phyloP scores from a whole-genome alignment of 331 rosid species.

The Rhamnella rubrinervis region DNA sequence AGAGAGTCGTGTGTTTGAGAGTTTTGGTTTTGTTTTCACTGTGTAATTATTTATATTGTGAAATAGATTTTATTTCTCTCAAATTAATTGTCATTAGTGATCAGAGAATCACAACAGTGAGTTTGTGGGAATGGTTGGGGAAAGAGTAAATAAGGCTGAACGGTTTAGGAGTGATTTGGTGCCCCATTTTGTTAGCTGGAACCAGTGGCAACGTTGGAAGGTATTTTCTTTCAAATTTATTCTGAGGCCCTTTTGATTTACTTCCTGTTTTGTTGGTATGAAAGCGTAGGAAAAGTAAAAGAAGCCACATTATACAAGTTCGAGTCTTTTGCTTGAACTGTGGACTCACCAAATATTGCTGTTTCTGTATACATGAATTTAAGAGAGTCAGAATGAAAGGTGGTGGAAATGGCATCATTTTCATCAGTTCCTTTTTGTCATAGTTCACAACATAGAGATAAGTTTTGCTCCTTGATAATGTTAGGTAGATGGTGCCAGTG shows the following conservation, averaged over 20 bases:
- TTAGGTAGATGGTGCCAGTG: too few species aligned
- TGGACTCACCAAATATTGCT: neutral
- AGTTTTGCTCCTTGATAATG: too few species aligned
- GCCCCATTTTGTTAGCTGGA: constrained; percentile 69
- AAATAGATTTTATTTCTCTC: too few species aligned
- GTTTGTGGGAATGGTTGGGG: constrained; percentile 37
- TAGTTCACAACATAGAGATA: too few species aligned
- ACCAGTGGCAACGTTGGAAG: constrained; percentile 79
- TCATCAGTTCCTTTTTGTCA: too few species aligned
- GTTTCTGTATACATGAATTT: neutral
- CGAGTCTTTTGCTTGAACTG: neutral
- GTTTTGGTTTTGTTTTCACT: too few species aligned
- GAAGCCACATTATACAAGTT: constrained; percentile 1
- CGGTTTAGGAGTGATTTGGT: constrained; percentile 47
- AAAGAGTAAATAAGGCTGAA: constrained; percentile 31
- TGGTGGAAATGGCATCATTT: constrained; percentile 4
- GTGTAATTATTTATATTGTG: too few species aligned
- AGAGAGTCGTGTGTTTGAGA: too few species aligned
- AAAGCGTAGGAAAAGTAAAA: constrained; percentile 1
- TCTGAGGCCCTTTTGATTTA: constrained; percentile 11
- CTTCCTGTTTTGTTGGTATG: constrained; percentile 7
- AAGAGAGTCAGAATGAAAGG: neutral
- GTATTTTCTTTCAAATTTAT: constrained; percentile 36
- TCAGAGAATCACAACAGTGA: too few species aligned
- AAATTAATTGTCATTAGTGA: too few species aligned